Conservation (phyloP, 2,329 filamentous ascomycete genomes). For the Lithohypha guttulata region DNA sequence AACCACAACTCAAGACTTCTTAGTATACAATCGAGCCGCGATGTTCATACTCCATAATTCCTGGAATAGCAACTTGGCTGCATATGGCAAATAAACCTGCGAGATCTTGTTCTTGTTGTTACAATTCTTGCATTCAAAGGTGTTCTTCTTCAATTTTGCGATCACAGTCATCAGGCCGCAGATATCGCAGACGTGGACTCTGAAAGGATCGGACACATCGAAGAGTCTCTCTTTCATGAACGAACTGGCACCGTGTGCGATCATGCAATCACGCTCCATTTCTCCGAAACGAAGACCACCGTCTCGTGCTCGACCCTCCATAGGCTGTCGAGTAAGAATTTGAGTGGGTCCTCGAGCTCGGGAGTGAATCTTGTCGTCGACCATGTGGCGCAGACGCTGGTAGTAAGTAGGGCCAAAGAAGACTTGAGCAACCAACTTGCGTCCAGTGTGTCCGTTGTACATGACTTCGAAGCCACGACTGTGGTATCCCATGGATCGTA, state of each 20-base stretch:
- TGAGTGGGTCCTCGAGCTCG: conserved; percentile 91
- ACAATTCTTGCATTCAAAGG: conserved; percentile 93
- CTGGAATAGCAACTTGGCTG: conserved; percentile 95
- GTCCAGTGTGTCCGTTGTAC: conserved; percentile 96
- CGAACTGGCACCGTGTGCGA: conserved; percentile 92
- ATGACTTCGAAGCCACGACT: conserved; percentile 95
- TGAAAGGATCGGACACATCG: conserved; percentile 94
- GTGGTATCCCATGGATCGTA: conserved; percentile 86
- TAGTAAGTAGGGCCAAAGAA: conserved; percentile 99
- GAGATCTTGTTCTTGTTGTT: conserved; percentile 99
- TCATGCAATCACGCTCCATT: conserved; percentile 99
- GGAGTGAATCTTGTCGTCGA: conserved; percentile 99
- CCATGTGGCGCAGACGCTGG: conserved; percentile 97
- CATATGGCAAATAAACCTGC: conserved; percentile 95
- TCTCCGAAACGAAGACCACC: conserved; percentile 98
- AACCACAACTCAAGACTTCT: too few relatives aligned
- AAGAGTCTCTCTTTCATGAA: conserved; percentile 97
- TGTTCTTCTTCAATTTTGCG: conserved; percentile 88
- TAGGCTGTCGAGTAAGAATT: conserved; percentile 92
- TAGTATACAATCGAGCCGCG: conserved; percentile 92
- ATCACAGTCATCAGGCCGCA: conserved; percentile 98
- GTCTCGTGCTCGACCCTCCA: conserved; percentile 95
- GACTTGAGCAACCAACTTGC: conserved; percentile 84
- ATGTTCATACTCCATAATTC: conserved; percentile 98
- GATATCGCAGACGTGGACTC: conserved; percentile 96